These are phyloP conservation scores for Yamadazyma spencermartinsiae DNA, from an alignment of 1,139 yeast species.

Conservation along the genomic window DNA sequence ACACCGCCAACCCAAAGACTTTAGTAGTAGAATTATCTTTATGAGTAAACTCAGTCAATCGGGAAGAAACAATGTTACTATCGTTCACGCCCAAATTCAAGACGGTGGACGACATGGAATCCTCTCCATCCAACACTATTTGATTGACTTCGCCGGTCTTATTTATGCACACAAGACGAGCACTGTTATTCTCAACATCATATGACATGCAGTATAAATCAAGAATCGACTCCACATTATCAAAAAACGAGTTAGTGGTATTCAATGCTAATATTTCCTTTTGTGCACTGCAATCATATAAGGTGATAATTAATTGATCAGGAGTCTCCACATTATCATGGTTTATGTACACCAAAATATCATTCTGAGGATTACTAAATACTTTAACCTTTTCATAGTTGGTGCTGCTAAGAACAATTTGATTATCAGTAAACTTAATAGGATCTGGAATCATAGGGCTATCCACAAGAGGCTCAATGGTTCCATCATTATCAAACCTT, in stretches of 20 bases:
- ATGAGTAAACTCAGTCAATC: constrained; percentile 18
- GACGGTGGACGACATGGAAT: constrained; percentile 11
- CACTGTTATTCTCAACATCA: constrained; percentile 6
- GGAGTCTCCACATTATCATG: constrained; percentile 6
- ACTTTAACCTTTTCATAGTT: constrained; percentile 5
- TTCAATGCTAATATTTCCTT: constrained; percentile 4
- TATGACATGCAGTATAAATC: constrained; percentile 13
- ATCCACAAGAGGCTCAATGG: constrained; percentile 9
- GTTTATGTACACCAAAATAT: constrained; percentile 7
- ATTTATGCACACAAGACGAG: constrained; percentile 13
- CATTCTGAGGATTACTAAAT: constrained; percentile 11
- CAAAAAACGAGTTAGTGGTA: constrained; percentile 4
- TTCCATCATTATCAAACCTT: constrained; percentile 8
- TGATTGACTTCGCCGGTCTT: constrained; percentile 14
- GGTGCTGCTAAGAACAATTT: neutral
- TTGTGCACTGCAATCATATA: constrained; percentile 6
- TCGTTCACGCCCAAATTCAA: constrained; percentile 9
- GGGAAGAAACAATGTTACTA: constrained; percentile 10
- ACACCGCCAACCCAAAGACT: constrained; percentile 20
- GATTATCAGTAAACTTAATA: neutral
- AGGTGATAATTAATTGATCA: constrained; percentile 5
- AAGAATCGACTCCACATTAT: constrained; percentile 8
- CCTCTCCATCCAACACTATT: constrained; percentile 14
- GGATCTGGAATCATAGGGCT: neutral
- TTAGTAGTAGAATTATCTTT: constrained; percentile 11